These are phyloP conservation scores for Incumbomyces delicatus DNA, from an alignment of 2,329 filamentous ascomycete species.

Conservation along the genomic window DNA sequence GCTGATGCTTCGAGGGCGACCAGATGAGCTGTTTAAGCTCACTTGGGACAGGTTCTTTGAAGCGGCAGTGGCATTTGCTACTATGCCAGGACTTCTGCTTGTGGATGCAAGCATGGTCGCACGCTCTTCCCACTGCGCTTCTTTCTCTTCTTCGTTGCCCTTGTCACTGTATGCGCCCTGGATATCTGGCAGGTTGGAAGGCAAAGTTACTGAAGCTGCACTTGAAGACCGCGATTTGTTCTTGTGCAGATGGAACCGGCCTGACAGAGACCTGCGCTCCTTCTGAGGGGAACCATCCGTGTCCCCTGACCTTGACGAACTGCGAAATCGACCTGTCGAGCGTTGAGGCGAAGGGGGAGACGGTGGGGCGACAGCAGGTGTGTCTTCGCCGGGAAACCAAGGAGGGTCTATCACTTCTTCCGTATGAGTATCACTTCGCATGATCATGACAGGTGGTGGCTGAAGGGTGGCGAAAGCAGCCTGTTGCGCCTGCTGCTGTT, in stretches of 20 bases:
- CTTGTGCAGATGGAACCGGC: constrained; percentile 56
- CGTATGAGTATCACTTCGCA: constrained; percentile 71
- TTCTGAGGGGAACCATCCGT: constrained; percentile 28
- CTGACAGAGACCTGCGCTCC: constrained; percentile 43
- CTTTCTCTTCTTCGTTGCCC: constrained; percentile 44
- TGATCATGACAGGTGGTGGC: constrained; percentile 55
- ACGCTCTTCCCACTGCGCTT: constrained; percentile 82
- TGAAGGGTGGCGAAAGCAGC: constrained; percentile 5
- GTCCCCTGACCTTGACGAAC: constrained; percentile 26
- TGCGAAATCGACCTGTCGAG: constrained; percentile 26
- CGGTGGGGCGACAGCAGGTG: constrained; percentile 20
- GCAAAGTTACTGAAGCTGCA: constrained; percentile 62
- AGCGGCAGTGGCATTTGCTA: constrained; percentile 2
- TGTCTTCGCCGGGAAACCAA: constrained; percentile 32
- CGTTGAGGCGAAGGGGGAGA: constrained; percentile 22
- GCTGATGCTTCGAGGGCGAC: constrained; percentile 20
- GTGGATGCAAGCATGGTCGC: constrained; percentile 68
- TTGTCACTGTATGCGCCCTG: constrained; percentile 36
- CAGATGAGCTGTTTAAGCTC: not conserved
- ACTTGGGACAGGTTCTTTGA: constrained; percentile 7
- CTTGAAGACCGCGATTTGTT: constrained; percentile 36
- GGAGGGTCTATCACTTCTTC: constrained; percentile 72
- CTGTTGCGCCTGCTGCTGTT: constrained; percentile 14
- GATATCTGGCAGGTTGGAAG: constrained; percentile 69
- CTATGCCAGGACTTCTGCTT: constrained; percentile 10